A percentile compares a stretch with the other conserved stretches of the same genome.
Conservation (phyloP, 352 stramenopile genomes). For the Globisporangium emineosum region DNA sequence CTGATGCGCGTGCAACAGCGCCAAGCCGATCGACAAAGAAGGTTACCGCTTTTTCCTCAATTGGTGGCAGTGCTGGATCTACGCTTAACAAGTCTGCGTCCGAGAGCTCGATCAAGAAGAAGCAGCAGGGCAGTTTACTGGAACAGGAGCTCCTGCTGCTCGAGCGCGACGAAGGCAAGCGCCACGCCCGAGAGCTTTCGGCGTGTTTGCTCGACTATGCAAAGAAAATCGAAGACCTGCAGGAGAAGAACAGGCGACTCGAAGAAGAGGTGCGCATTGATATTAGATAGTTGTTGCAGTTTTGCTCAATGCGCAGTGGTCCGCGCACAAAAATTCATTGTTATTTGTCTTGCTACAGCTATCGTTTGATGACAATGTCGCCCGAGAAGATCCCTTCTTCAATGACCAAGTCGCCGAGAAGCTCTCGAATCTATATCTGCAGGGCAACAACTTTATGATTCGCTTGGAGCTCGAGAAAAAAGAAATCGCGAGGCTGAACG, state of each 20-base stretch:
- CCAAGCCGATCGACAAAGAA: conserved; percentile 6
- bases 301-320: too few species aligned
- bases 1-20: not conserved
- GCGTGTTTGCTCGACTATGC: conserved; percentile 63
- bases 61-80: not conserved
- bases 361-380: conserved; percentile 68
- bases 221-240: conserved; percentile 74
- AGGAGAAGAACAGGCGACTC: conserved; percentile 73
- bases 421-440: conserved; percentile 68
- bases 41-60: not conserved
- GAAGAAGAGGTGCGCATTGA: conserved; percentile 57
- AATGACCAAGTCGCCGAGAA: conserved; percentile 73
- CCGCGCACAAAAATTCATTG: not conserved
- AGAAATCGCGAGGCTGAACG: conserved; percentile 61
- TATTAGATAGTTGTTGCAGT: not conserved
- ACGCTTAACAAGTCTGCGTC: conserved; percentile 18
- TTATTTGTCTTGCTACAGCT: conserved; percentile 29
- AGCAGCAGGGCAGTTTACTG: conserved; percentile 45
- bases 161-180: conserved; percentile 70
- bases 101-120: conserved; percentile 29
- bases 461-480: conserved; percentile 74
- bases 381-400: conserved; percentile 71
- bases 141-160: conserved; percentile 70
- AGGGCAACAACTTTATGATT: conserved; percentile 84
- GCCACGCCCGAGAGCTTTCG: conserved; percentile 63